Conservation (phyloP, 2,329 filamentous ascomycete species). For the Hypoxylon sp. region DNA sequence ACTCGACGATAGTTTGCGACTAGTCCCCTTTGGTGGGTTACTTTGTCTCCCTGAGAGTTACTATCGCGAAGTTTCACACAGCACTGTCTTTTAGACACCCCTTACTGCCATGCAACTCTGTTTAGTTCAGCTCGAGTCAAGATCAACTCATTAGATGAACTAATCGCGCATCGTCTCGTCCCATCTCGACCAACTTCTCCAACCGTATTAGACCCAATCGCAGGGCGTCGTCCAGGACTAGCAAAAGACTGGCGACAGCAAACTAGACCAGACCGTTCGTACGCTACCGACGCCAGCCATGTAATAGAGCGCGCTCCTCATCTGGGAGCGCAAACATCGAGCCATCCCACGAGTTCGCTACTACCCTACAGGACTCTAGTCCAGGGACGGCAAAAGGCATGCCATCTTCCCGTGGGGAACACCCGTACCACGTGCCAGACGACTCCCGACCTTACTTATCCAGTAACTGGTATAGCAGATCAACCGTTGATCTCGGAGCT, state of each 20-base stretch:
- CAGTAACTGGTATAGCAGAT: slow-evolving; percentile 33
- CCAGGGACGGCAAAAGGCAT: slow-evolving; percentile 22
- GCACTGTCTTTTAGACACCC: slow-evolving; percentile 31
- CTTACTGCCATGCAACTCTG: slow-evolving; percentile 13
- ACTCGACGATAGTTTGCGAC: slow-evolving; percentile 17
- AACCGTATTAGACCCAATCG: slow-evolving; percentile 2
- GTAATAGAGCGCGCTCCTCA: not conserved
- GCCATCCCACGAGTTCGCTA: slow-evolving; percentile 17
- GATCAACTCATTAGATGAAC: slow-evolving; percentile 27
- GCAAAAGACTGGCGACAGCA: slow-evolving; percentile 12
- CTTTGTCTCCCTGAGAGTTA: slow-evolving; percentile 22
- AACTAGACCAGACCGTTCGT: slow-evolving; percentile 5
- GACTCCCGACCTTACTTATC: slow-evolving; percentile 37
- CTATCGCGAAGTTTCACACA: slow-evolving; percentile 35
- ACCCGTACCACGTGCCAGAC: slow-evolving; percentile 34
- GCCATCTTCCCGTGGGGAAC: slow-evolving; percentile 30
- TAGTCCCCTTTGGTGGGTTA: slow-evolving; percentile 21
- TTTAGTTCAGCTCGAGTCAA: slow-evolving; percentile 18
- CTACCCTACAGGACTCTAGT: slow-evolving; percentile 9
- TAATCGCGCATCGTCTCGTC: slow-evolving; percentile 23
- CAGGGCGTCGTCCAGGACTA: not conserved
- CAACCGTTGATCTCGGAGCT: slow-evolving; percentile 31
- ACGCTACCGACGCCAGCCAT: not conserved
- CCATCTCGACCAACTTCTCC: slow-evolving; percentile 11
- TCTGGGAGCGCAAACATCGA: slow-evolving; percentile 7